Evolutionary conservation across 768 basidiomycete species (phyloP).

Genomic region (Termitomyces sp.): DNA sequence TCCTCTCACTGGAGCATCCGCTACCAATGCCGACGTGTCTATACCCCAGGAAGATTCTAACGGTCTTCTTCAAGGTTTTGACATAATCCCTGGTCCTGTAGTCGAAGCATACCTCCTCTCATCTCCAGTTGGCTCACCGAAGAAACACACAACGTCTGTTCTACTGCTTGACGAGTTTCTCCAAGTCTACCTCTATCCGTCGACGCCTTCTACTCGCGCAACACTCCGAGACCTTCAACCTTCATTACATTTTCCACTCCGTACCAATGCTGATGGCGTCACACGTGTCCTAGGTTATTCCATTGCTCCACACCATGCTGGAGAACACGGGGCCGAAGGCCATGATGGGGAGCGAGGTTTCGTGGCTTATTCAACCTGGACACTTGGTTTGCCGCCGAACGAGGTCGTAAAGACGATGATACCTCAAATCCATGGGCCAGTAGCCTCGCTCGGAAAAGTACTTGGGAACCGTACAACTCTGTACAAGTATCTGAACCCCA

Average conservation of each 20-base stretch:
- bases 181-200: conserved; percentile 69
- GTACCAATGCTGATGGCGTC: conserved; percentile 32
- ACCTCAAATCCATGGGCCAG: conserved; percentile 39
- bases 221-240: conserved; percentile 39
- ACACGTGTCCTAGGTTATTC: conserved; percentile 25
- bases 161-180: conserved; percentile 71
- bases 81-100: conserved; percentile 53
- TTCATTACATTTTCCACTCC: conserved; percentile 52
- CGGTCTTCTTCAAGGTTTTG: conserved; percentile 49
- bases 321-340: conserved; percentile 23
- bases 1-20: conserved; percentile 72
- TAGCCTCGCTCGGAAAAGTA: conserved; percentile 81
- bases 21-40: not conserved
- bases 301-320: conserved; percentile 31
- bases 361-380: conserved; percentile 63
- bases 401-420: conserved; percentile 56
- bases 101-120: conserved; percentile 47
- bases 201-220: conserved; percentile 37
- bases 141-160: conserved; percentile 41
- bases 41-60: conserved; percentile 23
- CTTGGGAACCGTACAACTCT: conserved; percentile 82
- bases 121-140: conserved; percentile 19
- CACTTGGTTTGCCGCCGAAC: conserved; percentile 43
- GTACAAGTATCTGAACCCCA: conserved; percentile 92
- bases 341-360: conserved; percentile 26